Evolutionary conservation across 2,329 filamentous ascomycete genomes (phyloP), one percentile per base, ranked within the genome.

Genomic region (Corinectria fuckeliana): DNA sequence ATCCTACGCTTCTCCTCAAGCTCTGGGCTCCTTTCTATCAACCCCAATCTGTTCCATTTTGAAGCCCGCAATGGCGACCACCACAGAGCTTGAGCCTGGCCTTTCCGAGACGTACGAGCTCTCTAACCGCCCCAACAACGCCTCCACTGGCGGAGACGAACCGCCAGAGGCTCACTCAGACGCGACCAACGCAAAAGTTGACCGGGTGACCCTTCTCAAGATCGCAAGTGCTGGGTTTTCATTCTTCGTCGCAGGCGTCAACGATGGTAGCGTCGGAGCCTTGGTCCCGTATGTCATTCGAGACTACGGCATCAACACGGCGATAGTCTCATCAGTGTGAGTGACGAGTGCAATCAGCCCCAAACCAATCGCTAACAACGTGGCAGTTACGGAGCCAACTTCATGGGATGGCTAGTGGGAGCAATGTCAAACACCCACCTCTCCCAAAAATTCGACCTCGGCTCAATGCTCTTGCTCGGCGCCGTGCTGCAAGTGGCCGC

Each of bases 231-330:
- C 83, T 2, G 82, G 81, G 0, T 83, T 88, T 62, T 86, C 85
- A 0, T 90, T 89, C 75, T 88, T 90, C 67, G 85, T 87, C 26
- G 85, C 87, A 0, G 87, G 88, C 0, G 78, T 85, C 47, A 90
- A 88, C 56, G 88, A 90, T 69, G 87, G 87, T 28, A 87, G 82
- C 60, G 75, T 89, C 1, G 88, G 88, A 2, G 81, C 87, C 1
- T 63, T 90, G 13, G 82, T 89, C 1, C 88, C 87, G 0, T 88
- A 89, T 66, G 79, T 90, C 9, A 79, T 89, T 4, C 77, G 80
- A 5, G 80, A 81, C 3, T 88, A 88, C 66, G 62, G 75, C 5
- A 80, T 88, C 44, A 80, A 74, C 11, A 87, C 84, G 0, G 81
- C 80, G 20, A 76, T 81, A 25, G 77, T 84, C 4, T 79, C 83